Base-by-base conservation (phyloP, 1,284 basidiomycete genomes). In the Ganoderma leucocontextum region DNA sequence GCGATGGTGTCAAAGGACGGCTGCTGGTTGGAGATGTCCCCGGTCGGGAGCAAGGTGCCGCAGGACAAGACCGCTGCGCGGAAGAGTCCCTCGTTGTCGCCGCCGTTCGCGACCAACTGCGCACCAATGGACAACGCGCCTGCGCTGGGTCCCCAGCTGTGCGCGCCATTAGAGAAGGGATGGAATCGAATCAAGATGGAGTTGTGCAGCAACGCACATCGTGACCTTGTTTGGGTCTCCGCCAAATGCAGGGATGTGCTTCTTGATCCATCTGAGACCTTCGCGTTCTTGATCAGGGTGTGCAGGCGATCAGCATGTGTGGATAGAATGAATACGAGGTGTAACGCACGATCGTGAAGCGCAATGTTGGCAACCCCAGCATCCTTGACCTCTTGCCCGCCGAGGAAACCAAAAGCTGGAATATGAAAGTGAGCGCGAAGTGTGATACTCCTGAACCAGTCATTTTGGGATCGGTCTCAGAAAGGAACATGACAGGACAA, bases 201-300 rank as follows among this genome's bases (percentile, higher is more conserved):
- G n/a, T n/a, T n/a, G 35, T 10, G 33, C 13, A 6, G 33, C 9
- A 8, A 47, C 44, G 12, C 1, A 62, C 78, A 80, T 76, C 25
- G 75, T 81, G 8, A 81, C 77, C 63, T 80, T 80, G 10, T 67
- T 71, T 0, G 78, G 74, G 68, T 85, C 81, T 1, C 83, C 83
- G 13, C 83, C 81, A 66, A 84, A 83, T 0, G 70, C 72, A 10
- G 67, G 53, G 63, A 85, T 83, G 67, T 85, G 81, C 61, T 78
- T 67, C 49, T 82, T 79, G 1, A 85, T 75, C 90, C 91, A 93
- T 66, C 86, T 76, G n/a, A 93, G 76, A 0, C 88, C 89, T 29
- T 41, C 38, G 4, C 58, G 58, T 22, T 60, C 58, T 60, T 10
- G n/a, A 22, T 38, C 9, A 25, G 3, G n/a, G 6, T 1, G n/a